These are phyloP conservation scores for Corniculantispora saksenae DNA, from an alignment of 2,329 filamentous ascomycete species.

Conservation along the genomic window DNA sequence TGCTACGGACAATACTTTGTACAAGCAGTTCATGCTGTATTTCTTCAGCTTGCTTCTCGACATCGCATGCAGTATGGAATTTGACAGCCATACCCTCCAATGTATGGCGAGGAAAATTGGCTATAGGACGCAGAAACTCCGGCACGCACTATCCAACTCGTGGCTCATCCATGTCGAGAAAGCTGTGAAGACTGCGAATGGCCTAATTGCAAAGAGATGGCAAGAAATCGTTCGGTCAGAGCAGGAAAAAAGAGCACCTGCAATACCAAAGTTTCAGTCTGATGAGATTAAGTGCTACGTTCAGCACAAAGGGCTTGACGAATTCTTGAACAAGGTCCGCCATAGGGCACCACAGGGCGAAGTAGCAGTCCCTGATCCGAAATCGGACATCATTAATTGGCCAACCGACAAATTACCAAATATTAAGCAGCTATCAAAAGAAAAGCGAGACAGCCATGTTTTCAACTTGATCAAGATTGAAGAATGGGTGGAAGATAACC, in stretches of 20 bases:
- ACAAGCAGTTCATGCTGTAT: constrained; percentile 54
- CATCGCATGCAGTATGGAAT: constrained; percentile 10
- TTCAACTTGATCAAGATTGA: constrained; percentile 44
- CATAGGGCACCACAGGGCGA: background rate
- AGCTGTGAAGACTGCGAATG: background rate
- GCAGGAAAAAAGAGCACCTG: background rate
- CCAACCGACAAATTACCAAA: background rate
- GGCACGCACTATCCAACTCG: background rate
- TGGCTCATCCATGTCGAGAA: constrained; percentile 19
- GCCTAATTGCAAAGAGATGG: background rate
- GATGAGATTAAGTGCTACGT: no score
- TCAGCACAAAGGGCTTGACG: background rate
- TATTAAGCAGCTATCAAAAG: background rate
- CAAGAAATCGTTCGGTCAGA: background rate
- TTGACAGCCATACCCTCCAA: constrained; percentile 34
- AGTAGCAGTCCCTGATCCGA: background rate
- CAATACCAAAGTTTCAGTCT: background rate
- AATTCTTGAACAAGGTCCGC: background rate
- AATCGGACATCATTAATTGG: background rate
- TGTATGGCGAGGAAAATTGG: constrained; percentile 47
- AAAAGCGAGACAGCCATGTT: background rate
- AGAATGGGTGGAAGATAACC: constrained; percentile 45
- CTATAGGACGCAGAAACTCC: constrained; percentile 44
- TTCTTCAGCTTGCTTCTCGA: constrained; percentile 43
- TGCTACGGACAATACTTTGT: constrained; percentile 28